These are phyloP conservation scores for Saturnispora besseyi DNA, from an alignment of 805 yeast species.

Conservation along the genomic window DNA sequence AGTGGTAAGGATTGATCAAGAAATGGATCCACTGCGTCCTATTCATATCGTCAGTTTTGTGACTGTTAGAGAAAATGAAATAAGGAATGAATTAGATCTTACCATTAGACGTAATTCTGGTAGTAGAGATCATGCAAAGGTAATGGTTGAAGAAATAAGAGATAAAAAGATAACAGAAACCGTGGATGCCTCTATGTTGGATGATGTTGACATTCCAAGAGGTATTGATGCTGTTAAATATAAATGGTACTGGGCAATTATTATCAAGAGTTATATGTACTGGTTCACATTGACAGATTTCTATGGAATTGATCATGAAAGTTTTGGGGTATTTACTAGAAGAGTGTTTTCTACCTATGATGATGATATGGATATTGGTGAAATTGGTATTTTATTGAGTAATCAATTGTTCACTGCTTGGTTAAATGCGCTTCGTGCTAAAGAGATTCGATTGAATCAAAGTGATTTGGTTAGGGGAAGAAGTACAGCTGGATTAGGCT, in stretches of 20 bases:
- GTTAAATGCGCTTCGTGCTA: not conserved
- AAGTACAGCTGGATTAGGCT: not conserved
- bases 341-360: not conserved
- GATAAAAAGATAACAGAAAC: not conserved
- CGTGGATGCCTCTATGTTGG: not conserved
- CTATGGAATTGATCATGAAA: not conserved
- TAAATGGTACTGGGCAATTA: constrained; percentile 8
- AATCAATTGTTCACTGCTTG: constrained; percentile 1
- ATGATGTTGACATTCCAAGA: not conserved
- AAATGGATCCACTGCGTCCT: not conserved
- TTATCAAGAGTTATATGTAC: not conserved
- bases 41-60: not conserved
- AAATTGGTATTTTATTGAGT: not conserved
- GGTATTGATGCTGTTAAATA: constrained; percentile 3
- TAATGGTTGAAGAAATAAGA: not conserved
- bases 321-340: not conserved
- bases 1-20: not conserved
- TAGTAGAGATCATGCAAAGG: not conserved
- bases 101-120: not conserved
- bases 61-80: not conserved
- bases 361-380: not conserved
- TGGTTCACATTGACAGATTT: constrained; percentile 4
- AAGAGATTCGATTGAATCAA: not conserved
- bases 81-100: not conserved
- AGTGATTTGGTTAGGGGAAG: constrained; percentile 1